Base-by-base conservation (phyloP, 169 alveolate species). In the Hepatocystis sp. region DNA sequence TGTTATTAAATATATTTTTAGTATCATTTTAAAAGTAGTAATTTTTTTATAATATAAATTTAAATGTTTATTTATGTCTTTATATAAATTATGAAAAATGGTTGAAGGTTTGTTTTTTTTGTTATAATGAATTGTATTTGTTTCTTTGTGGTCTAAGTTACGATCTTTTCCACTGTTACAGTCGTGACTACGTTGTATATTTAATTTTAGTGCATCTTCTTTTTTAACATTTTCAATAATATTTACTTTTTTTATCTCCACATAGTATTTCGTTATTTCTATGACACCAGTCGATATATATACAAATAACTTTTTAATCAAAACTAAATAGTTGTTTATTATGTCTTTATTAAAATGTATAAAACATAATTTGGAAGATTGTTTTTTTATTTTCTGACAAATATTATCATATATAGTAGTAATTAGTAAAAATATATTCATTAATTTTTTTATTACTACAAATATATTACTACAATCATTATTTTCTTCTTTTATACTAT, bases 1-100 rank as follows among this genome's bases (percentile, higher is more conserved):
- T 17, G 56, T 76, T 25, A 76, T 76, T 76, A 76, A 58, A 76
- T 76, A 76, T 42, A 76, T 32, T 8, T 76, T 66, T 44, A 76
- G 30, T 25, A 76, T 76, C 44, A 58, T 44, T 58, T 39, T 76
- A 76, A 76, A 76, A 13, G 58, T 76, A 11, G 32, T 58, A 42
- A 76, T 28, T 76, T 76, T 76, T 28, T 49, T 42, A 36, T 28
- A 60, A 52, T 46, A 44, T 30, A 23, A 30, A 32, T 10, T 76
- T 76, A 76, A 42, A 42, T 46, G 64, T 1, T 56, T 25, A 11
- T 30, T 23, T 13, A 76, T 44, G 5, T 58, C 32, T 17, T 27
- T 58, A 52, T 42, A 52, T 7, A 76, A 19, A 46, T 28, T 28
- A 27, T 15, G 4, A 63, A 40, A 28, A 30, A 49, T 11, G n/a